phyloP scores from a whole-genome alignment of 805 yeast species.

The Ogataea angusta region DNA sequence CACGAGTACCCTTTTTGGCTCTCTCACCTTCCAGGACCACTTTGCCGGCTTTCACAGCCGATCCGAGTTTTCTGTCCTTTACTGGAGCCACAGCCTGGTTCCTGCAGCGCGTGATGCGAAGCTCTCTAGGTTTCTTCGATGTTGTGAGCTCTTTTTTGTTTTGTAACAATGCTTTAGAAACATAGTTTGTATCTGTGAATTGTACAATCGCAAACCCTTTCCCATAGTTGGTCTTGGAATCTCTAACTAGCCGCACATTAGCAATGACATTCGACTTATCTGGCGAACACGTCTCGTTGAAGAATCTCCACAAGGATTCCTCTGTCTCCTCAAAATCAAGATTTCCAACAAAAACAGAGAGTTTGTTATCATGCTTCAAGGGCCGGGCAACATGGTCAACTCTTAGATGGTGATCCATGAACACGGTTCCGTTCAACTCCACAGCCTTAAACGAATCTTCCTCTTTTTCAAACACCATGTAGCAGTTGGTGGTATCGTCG shows the following conservation, averaged over 20 bases:
- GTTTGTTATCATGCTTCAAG: conserved; percentile 73
- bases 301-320: conserved; percentile 83
- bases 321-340: conserved; percentile 90
- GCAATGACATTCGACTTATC: conserved; percentile 54
- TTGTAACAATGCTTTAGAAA: conserved; percentile 75
- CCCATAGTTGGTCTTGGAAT: conserved; percentile 89
- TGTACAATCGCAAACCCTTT: conserved; percentile 97
- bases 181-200: conserved; percentile 68
- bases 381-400: conserved; percentile 96
- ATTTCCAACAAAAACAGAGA: conserved; percentile 90
- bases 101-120: conserved; percentile 76
- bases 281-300: conserved; percentile 42
- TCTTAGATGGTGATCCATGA: conserved; percentile 73
- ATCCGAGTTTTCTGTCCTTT: conserved; percentile 62
- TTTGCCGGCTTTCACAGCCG: conserved; percentile 70
- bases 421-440: conserved; percentile 61
- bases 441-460: conserved; percentile 44
- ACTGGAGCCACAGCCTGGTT: conserved; percentile 18
- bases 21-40: conserved; percentile 69
- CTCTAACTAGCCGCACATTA: conserved; percentile 87
- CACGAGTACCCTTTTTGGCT: conserved; percentile 64
- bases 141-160: conserved; percentile 59
- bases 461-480: conserved; percentile 69
- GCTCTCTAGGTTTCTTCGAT: conserved; percentile 48
- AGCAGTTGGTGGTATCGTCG: conserved; percentile 80